A percentile compares a stretch with the other conserved stretches of the same genome.
These are phyloP conservation scores for Fusarium bulbicola DNA, from an alignment of 2,329 filamentous ascomycete genomes.

Conservation along the genomic window DNA sequence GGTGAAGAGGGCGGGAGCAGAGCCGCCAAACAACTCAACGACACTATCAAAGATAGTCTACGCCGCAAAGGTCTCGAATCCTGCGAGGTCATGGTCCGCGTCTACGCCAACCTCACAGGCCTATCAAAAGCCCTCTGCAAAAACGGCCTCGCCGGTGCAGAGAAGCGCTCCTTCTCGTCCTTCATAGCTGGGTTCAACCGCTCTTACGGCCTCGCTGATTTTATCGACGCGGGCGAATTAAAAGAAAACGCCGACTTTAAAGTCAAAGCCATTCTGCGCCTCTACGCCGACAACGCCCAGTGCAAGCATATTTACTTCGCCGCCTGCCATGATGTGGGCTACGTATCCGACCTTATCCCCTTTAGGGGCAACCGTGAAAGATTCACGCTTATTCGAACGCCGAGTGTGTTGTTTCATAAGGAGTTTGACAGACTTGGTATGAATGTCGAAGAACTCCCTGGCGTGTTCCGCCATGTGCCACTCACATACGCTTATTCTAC, in stretches of 20 bases:
- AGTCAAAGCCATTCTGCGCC: constrained; percentile 58
- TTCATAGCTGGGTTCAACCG: constrained; percentile 67
- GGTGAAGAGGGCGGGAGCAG: constrained; percentile 63
- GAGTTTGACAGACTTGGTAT: constrained; percentile 63
- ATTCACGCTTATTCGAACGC: constrained; percentile 62
- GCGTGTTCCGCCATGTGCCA: constrained; percentile 59
- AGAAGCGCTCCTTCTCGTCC: constrained; percentile 64
- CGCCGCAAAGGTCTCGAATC: constrained; percentile 57
- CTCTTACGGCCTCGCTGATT: constrained; percentile 67
- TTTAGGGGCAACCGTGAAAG: constrained; percentile 58
- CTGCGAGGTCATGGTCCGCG: constrained; percentile 63
- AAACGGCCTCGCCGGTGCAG: constrained; percentile 58
- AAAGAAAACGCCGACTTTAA: constrained; percentile 70
- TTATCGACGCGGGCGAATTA: constrained; percentile 67
- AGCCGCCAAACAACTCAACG: constrained; percentile 63
- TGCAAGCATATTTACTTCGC: constrained; percentile 73
- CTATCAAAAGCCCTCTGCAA: constrained; percentile 59
- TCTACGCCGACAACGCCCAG: constrained; percentile 66
- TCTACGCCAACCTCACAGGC: constrained; percentile 65
- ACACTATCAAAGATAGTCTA: constrained; percentile 58
- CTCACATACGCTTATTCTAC: constrained; percentile 34
- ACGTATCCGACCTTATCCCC: constrained; percentile 64
- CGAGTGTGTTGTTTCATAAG: constrained; percentile 58
- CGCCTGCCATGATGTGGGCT: constrained; percentile 63
- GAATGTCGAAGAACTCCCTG: constrained; percentile 59